Base-by-base conservation (phyloP, 163 green algal genomes). In the Coccomyxa subellipsoidea region DNA sequence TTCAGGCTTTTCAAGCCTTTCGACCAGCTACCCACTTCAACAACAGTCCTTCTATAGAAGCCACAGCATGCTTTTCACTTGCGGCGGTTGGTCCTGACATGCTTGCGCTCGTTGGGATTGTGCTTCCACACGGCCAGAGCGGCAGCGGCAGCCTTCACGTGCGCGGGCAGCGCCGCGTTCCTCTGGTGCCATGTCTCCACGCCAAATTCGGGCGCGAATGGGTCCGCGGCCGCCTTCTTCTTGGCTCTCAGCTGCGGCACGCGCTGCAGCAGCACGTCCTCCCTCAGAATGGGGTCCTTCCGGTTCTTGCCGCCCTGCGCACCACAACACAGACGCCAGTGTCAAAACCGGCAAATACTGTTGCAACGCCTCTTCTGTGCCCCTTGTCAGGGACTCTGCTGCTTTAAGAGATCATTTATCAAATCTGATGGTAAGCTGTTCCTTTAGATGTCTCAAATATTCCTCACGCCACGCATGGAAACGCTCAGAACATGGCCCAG, bases 81-180 rank as follows among this genome's bases (percentile, higher is more conserved):
- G 72, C 72, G 36, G 38, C 92, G 82, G 90, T 96, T 97, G 80
- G 90, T 95, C 71, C 91, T 87, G 25, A 82, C 85, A 70, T 93
- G 83, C 83, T 91, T 93, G 72, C 90, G 84, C 90, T 96, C 93
- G 82, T 98, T 98, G 71, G 94, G 94, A 83, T 98, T 98, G 85
- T 93, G 88, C 31, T 94, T 95, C 91, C 91, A 96, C 15, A 83
- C 84, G 8, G 90, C 87, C 79, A 95, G 75, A 80, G 93, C 79
- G 66, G 90, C 84, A 12, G 87, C 88, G 0, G 85, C 83, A 6
- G 88, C 87, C 81, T 90, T 87, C 47, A 80, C 66, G 75, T 85
- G 69, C 37, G 54, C 80, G 37, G 81, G 71, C 59, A 76, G 38
- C 77, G 78, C 80, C 54, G 77, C 73, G 36, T 83, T 83, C 36